phyloP scores from a whole-genome alignment of 371 early-diverging fungal genomes.

The Haplosporangium sp. region DNA sequence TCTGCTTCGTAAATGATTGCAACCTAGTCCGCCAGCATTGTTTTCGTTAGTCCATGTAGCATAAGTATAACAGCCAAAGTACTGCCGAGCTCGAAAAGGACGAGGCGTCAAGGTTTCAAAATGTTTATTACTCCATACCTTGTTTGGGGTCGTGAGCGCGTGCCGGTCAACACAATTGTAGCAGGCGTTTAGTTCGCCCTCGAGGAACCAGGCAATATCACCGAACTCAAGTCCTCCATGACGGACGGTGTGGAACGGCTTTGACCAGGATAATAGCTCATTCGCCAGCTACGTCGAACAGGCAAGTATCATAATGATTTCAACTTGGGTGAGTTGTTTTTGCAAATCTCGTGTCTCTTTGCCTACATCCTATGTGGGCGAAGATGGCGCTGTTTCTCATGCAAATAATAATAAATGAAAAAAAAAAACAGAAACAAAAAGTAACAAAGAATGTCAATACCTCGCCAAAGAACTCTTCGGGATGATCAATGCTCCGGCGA shows the following conservation, averaged over 20 bases:
- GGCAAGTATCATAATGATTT: not conserved
- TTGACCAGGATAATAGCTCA: slow-evolving; percentile 80
- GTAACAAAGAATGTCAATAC: too few species aligned
- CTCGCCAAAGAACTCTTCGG: slow-evolving; percentile 88
- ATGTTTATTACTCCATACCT: too few species aligned
- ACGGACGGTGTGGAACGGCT: slow-evolving; percentile 76
- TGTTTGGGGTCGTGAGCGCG: slow-evolving; percentile 75
- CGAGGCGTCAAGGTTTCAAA: too few species aligned
- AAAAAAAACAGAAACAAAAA: too few species aligned
- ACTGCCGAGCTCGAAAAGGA: too few species aligned
- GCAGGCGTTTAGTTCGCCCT: slow-evolving; percentile 93
- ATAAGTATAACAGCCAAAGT: too few species aligned
- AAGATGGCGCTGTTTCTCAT: too few species aligned
- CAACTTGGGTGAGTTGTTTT: too few species aligned
- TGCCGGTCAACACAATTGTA: slow-evolving; percentile 99
- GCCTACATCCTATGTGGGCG: too few species aligned
- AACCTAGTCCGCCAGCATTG: slow-evolving; percentile 55
- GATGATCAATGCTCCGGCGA: slow-evolving; percentile 81
- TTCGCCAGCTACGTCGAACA: slow-evolving; percentile 64
- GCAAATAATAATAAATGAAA: too few species aligned
- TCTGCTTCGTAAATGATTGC: slow-evolving; percentile 95
- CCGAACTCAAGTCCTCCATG: slow-evolving; percentile 77
- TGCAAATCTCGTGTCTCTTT: too few species aligned
- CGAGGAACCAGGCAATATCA: slow-evolving; percentile 93
- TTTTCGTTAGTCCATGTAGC: too few species aligned